phyloP scores from a whole-genome alignment of 1,139 yeast species.

The Protomyces inundatus region DNA sequence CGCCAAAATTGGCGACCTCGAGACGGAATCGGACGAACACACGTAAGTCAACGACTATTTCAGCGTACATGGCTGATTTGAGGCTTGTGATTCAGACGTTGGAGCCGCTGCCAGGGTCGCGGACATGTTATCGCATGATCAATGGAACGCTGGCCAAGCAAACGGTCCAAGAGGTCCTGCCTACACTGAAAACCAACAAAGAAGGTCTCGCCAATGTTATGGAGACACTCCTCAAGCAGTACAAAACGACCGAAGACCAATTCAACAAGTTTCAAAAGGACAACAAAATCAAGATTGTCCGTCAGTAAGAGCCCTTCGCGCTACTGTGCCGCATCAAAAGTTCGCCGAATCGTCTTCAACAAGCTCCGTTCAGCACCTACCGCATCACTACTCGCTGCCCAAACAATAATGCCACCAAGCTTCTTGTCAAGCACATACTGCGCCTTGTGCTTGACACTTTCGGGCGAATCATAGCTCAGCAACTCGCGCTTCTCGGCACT shows the following conservation, averaged over 20 bases:
- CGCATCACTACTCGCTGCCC: slow-evolving; percentile 81
- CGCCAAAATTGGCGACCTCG: slow-evolving; percentile 43
- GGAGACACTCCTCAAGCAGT: slow-evolving; percentile 39
- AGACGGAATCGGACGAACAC: slow-evolving; percentile 45
- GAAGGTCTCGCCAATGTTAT: slow-evolving; percentile 41
- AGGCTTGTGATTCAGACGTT: slow-evolving; percentile 54
- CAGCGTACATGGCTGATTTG: slow-evolving; percentile 13
- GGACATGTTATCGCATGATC: slow-evolving; percentile 88
- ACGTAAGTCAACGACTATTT: slow-evolving; percentile 32
- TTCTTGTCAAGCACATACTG: slow-evolving; percentile 46
- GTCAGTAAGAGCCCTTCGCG: slow-evolving; percentile 28
- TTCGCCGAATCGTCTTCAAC: not conserved
- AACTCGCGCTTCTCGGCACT: slow-evolving; percentile 44
- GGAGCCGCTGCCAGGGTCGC: slow-evolving; percentile 47
- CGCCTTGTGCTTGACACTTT: slow-evolving; percentile 55
- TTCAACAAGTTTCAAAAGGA: slow-evolving; percentile 34
- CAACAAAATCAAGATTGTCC: slow-evolving; percentile 44
- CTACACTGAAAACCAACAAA: slow-evolving; percentile 59
- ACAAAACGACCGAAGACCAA: slow-evolving; percentile 39
- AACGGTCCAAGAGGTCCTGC: slow-evolving; percentile 67
- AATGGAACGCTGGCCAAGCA: slow-evolving; percentile 90
- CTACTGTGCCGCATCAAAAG: not conserved
- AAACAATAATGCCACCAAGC: slow-evolving; percentile 85
- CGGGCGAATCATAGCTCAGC: slow-evolving; percentile 61
- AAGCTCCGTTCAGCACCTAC: not conserved